Evolutionary conservation across 2,329 filamentous ascomycete genomes (phyloP).

Genomic region (Colletotrichum endophyticum): DNA sequence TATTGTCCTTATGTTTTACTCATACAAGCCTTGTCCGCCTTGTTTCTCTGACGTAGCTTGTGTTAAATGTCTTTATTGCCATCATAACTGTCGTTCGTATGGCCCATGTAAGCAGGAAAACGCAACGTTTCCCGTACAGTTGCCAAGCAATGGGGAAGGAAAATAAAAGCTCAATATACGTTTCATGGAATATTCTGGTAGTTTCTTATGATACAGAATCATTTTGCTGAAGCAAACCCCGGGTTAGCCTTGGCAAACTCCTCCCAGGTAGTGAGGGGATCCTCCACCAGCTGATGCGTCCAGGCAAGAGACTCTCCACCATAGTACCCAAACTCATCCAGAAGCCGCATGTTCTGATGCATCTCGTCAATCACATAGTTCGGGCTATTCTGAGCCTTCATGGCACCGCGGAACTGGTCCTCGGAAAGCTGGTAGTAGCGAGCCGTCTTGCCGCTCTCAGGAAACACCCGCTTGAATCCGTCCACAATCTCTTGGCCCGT

Average conservation of each 20-base stretch:
- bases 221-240: conserved; percentile 28
- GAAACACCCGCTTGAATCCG: conserved; percentile 31
- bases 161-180: too few relatives aligned
- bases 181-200: too few relatives aligned
- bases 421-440: conserved; percentile 32
- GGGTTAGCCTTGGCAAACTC: conserved; percentile 37
- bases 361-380: conserved; percentile 37
- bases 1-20: too few relatives aligned
- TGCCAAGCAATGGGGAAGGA: too few relatives aligned
- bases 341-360: conserved; percentile 44
- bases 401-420: conserved; percentile 38
- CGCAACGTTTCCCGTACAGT: too few relatives aligned
- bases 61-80: too few relatives aligned
- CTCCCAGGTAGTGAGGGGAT: conserved; percentile 41
- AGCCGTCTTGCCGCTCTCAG: conserved; percentile 37
- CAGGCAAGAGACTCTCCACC: conserved; percentile 34
- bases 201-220: too few relatives aligned
- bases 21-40: too few relatives aligned
- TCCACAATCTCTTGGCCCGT: conserved; percentile 33
- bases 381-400: conserved; percentile 25
- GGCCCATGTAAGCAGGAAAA: too few relatives aligned
- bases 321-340: conserved; percentile 47
- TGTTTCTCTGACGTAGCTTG: too few relatives aligned
- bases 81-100: too few relatives aligned
- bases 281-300: conserved; percentile 35